These are phyloP conservation scores for Corchorus olitorius DNA, from an alignment of 345 rosid genomes.

Conservation along the genomic window DNA sequence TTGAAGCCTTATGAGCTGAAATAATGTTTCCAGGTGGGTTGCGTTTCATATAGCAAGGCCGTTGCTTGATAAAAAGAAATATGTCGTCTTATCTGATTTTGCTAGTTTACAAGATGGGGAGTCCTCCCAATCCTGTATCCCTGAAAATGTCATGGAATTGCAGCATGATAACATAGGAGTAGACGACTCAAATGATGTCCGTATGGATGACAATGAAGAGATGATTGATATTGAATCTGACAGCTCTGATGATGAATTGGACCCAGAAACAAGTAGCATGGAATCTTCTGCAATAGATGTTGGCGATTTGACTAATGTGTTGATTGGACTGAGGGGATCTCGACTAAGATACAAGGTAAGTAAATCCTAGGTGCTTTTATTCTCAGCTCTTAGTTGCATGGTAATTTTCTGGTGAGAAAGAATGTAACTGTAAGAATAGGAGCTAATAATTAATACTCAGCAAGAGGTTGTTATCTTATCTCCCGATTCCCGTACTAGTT, in stretches of 20 bases:
- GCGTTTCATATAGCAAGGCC: conserved; percentile 63
- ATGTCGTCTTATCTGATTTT: conserved; percentile 70
- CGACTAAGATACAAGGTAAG: conserved; percentile 71
- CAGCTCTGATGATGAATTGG: conserved; percentile 49
- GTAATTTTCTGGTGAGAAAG: not conserved
- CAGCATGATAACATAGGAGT: conserved; percentile 42
- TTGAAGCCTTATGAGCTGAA: conserved; percentile 25
- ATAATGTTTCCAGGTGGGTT: conserved; percentile 79
- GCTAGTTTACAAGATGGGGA: conserved; percentile 39
- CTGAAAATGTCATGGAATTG: conserved; percentile 39
- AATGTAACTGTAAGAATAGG: not conserved
- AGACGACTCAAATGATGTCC: conserved; percentile 40
- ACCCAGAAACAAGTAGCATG: conserved; percentile 29
- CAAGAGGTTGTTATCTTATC: not conserved
- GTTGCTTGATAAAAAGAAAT: conserved; percentile 70
- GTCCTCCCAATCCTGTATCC: conserved; percentile 34
- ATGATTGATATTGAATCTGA: conserved; percentile 49
- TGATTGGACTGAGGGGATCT: conserved; percentile 49
- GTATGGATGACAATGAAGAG: conserved; percentile 48
- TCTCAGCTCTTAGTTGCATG: not conserved
- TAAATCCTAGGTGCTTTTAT: conserved; percentile 1
- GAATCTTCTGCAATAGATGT: conserved; percentile 30
- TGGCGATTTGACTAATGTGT: conserved; percentile 47
- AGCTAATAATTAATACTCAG: not conserved
- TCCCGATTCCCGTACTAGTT: not conserved